Conservation (phyloP, 2,329 filamentous ascomycete species). For the Botryotinia calthae region DNA sequence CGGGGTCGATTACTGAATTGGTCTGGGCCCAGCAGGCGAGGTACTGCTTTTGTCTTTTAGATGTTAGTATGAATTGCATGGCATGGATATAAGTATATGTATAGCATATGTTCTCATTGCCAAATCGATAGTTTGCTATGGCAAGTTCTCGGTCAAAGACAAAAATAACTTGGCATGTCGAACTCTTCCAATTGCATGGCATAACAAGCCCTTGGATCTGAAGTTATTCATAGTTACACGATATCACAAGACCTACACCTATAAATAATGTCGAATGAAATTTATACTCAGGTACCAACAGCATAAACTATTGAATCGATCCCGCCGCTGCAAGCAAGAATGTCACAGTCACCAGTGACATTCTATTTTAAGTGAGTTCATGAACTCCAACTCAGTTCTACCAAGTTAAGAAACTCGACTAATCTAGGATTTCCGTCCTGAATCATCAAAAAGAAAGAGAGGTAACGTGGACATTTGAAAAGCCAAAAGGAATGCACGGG, state of each 20-base stretch:
- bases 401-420: not conserved
- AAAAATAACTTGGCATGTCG: constrained; percentile 14
- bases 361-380: not conserved
- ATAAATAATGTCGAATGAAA: constrained; percentile 15
- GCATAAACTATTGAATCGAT: constrained; percentile 14
- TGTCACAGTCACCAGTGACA: constrained; percentile 1
- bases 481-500: constrained; percentile 9
- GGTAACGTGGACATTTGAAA: not conserved
- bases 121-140: constrained; percentile 1
- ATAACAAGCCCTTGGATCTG: not conserved
- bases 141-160: not conserved
- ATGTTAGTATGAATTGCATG: not conserved
- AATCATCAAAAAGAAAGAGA: not conserved
- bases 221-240: constrained; percentile 16
- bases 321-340: constrained; percentile 13
- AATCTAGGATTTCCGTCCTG: not conserved
- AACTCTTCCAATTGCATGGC: not conserved
- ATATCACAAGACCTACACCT: constrained; percentile 17
- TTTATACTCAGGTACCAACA: not conserved
- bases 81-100: constrained; percentile 9
- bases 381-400: not conserved
- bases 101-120: constrained; percentile 4
- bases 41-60: not conserved
- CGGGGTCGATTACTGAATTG: constrained; percentile 7
- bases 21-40: not conserved